These are phyloP conservation scores for Penicillium sp. DNA, from an alignment of 2,329 filamentous ascomycete species.

Conservation along the genomic window DNA sequence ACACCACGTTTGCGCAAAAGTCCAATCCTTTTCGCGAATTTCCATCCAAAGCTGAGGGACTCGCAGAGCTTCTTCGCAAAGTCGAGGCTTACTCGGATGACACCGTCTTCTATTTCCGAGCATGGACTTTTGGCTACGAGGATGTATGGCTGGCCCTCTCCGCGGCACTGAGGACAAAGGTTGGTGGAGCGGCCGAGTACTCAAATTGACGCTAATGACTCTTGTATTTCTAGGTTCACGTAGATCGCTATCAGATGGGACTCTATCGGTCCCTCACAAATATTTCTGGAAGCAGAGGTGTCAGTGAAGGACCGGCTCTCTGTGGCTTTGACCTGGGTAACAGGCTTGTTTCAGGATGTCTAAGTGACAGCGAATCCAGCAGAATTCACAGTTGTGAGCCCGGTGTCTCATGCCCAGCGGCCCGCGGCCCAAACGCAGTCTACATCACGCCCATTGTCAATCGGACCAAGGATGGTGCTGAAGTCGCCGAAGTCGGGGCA, in stretches of 20 bases:
- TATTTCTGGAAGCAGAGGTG: slow-evolving; percentile 37
- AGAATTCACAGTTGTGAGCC: slow-evolving; percentile 84
- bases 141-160: slow-evolving; percentile 84
- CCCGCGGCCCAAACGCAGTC: slow-evolving; percentile 53
- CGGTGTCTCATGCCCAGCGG: slow-evolving; percentile 47
- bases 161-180: slow-evolving; percentile 60
- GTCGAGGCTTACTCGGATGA: slow-evolving; percentile 63
- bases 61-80: slow-evolving; percentile 66
- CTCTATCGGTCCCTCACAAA: slow-evolving; percentile 62
- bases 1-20: slow-evolving; percentile 69
- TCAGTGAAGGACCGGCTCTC: slow-evolving; percentile 61
- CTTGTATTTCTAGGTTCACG: slow-evolving; percentile 57
- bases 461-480: slow-evolving; percentile 51
- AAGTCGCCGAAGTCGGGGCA: slow-evolving; percentile 67
- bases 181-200: slow-evolving; percentile 27
- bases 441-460: slow-evolving; percentile 74
- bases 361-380: slow-evolving; percentile 59
- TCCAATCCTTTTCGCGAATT: slow-evolving; percentile 49
- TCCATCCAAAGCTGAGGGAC: slow-evolving; percentile 65
- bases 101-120: slow-evolving; percentile 76
- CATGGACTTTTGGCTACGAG: slow-evolving; percentile 93
- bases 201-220: slow-evolving; percentile 7
- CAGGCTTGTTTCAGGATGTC: slow-evolving; percentile 60
- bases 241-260: slow-evolving; percentile 72
- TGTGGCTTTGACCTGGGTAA: slow-evolving; percentile 74